phyloP scores from a whole-genome alignment of 306 rosid genomes.

The Vicia sativa region DNA sequence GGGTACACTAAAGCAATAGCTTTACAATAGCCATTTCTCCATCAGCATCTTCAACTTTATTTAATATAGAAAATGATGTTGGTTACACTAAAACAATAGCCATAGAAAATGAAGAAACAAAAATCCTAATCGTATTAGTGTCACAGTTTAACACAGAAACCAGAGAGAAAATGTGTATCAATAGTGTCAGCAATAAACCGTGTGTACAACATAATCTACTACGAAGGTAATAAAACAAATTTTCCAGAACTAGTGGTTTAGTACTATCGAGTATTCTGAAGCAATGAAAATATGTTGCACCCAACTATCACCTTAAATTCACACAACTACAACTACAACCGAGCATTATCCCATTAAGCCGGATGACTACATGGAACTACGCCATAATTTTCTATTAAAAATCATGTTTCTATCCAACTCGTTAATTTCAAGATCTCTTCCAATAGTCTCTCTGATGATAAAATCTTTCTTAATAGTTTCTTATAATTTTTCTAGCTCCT shows the following conservation, averaged over 20 bases:
- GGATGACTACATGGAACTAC: too few relatives aligned
- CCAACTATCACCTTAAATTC: slow-evolving; percentile 19
- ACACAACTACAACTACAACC: too few relatives aligned
- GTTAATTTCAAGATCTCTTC: too few relatives aligned
- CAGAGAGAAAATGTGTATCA: not conserved
- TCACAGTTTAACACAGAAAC: not conserved
- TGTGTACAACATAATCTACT: not conserved
- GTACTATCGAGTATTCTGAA: not conserved
- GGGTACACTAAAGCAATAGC: slow-evolving; percentile 12
- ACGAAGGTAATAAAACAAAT: slow-evolving; percentile 7
- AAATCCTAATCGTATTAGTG: slow-evolving; percentile 6
- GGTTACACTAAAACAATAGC: slow-evolving; percentile 11
- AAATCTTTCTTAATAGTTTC: too few relatives aligned
- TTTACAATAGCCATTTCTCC: slow-evolving; percentile 8
- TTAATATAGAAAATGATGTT: slow-evolving; percentile 9
- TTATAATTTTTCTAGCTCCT: too few relatives aligned
- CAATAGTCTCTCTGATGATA: too few relatives aligned
- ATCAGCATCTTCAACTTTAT: slow-evolving; percentile 32
- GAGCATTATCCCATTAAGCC: too few relatives aligned
- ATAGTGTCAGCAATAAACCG: slow-evolving; percentile 9
- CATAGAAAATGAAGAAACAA: slow-evolving; percentile 25
- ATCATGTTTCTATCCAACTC: too few relatives aligned
- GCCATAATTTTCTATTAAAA: too few relatives aligned
- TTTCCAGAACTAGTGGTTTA: slow-evolving; percentile 24
- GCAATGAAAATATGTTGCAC: slow-evolving; percentile 5